Conservation (phyloP, 805 yeast species). For the Kregervanrija delftensis region DNA sequence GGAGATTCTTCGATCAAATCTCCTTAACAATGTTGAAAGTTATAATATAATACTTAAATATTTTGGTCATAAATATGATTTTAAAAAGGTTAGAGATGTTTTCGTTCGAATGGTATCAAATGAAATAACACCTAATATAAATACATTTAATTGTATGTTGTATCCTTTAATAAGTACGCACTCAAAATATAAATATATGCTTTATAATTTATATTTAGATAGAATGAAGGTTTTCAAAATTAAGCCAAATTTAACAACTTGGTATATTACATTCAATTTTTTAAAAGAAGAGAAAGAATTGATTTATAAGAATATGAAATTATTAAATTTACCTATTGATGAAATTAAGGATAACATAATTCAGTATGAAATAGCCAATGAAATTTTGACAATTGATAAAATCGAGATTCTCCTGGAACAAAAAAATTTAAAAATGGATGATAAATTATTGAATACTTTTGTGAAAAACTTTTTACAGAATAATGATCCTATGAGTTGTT, state of each 20-base stretch:
- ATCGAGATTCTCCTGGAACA: conserved; percentile 1
- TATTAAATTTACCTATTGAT: conserved; percentile 3
- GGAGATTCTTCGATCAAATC: conserved; percentile 10
- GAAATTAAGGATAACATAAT: conserved; percentile 13
- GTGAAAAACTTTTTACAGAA: conserved; percentile 6
- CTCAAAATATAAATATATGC: conserved; percentile 5
- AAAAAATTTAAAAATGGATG: conserved; percentile 1
- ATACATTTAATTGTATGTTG: conserved; percentile 14
- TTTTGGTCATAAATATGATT: conserved; percentile 11
- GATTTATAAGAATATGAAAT: conserved; percentile 9
- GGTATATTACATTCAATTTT: conserved; percentile 15
- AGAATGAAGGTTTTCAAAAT: conserved; percentile 11
- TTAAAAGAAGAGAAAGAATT: conserved; percentile 5
- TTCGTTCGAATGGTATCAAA: conserved; percentile 6
- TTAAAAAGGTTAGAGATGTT: conserved; percentile 4
- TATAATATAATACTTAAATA: conserved; percentile 15
- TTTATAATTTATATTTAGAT: conserved; percentile 11
- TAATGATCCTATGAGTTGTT: conserved; percentile 11
- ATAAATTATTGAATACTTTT: conserved; percentile 8
- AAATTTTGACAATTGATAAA: conserved; percentile 3
- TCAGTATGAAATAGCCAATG: conserved; percentile 1
- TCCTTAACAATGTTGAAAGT: conserved; percentile 4
- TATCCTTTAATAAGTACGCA: conserved; percentile 8
- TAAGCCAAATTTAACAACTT: conserved; percentile 17
- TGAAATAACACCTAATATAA: conserved; percentile 9